Evolutionary conservation across 2,329 filamentous ascomycete genomes (phyloP), one percentile per base, ranked within the genome.

Genomic region (Claviceps lovelessii): DNA sequence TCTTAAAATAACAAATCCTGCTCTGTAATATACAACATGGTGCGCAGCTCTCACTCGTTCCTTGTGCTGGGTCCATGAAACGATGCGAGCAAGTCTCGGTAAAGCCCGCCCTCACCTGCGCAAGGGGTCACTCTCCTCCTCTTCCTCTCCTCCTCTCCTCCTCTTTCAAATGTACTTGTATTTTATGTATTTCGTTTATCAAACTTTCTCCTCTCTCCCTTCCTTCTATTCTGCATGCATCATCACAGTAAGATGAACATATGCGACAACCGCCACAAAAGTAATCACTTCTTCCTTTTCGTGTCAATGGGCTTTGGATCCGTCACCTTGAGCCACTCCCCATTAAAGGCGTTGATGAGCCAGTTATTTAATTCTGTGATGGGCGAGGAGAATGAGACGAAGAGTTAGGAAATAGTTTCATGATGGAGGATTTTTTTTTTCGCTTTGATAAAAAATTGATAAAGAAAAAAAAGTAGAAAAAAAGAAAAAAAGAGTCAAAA

Each of bases 331-430:
- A 91, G 74, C 89, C 91, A 97, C 68, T 96, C 90, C 52, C 93
- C 93, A 62, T 97, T 97, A 68, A 98, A 98, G 1, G 93, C 93
- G 67, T 96, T 97, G 66, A 96, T 80, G 54, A 98, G 81, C 91
- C 91, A 98, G 67, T 88, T 90, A 56, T 77, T 83, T 37, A 95
- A 69, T 71, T 89, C 86, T 90, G 35, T 13, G 31, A 13, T 23
- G 48, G 29, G 35, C 17, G 23, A n/a, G 35, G 6, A 15, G 9
- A 17, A 39, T 15, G 48, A 17, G 28, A n/a, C 23, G 42, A 29
- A 10, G 17, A 19, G n/a, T 44, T 13, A 37, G 35, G 4, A 37
- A 4, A 37, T 10, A 13, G 2, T 35, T 13, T 37, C 35, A 37
- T 37, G 9, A 37, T 10, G 7, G 10, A 37, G 9, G 10, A 9